phyloP scores from a whole-genome alignment of 1,139 yeast species.

The Saccharomyces uvarum region DNA sequence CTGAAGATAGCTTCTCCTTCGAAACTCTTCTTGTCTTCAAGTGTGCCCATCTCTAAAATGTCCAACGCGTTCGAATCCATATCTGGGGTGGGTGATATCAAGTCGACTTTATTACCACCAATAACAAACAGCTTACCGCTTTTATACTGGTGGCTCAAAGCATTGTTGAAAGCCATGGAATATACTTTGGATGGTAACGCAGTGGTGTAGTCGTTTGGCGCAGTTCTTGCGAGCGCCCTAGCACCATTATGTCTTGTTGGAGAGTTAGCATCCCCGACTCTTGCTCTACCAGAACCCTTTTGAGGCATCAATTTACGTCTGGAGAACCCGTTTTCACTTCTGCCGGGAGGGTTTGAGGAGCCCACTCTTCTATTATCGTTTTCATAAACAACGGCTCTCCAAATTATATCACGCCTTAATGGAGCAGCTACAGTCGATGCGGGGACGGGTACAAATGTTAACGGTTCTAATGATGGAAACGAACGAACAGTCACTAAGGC shows the following conservation, averaged over 20 bases:
- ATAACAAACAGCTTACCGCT: conserved; percentile 63
- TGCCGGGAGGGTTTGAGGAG: conserved; percentile 74
- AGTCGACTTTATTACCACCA: conserved; percentile 42
- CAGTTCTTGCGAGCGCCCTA: conserved; percentile 80
- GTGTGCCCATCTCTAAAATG: conserved; percentile 4
- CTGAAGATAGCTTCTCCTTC: conserved; percentile 45
- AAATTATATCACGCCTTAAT: conserved; percentile 78
- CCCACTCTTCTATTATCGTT: conserved; percentile 88
- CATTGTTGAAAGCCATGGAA: conserved; percentile 67
- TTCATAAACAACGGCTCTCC: conserved; percentile 92
- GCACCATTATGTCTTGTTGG: conserved; percentile 90
- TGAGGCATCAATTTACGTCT: conserved; percentile 78
- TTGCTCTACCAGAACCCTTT: conserved; percentile 91
- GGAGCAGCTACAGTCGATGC: conserved; percentile 61
- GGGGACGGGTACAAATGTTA: conserved; percentile 67
- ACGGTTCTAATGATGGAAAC: conserved; percentile 88
- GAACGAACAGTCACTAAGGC: conserved; percentile 74
- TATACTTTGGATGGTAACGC: conserved; percentile 72
- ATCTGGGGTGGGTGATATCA: conserved; percentile 21
- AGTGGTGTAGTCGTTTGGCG: conserved; percentile 86
- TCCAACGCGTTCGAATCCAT: conserved; percentile 23
- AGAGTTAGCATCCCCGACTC: conserved; percentile 93
- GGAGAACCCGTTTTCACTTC: conserved; percentile 81
- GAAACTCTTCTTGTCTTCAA: conserved; percentile 20
- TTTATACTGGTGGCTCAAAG: conserved; percentile 73